phyloP scores from a whole-genome alignment of 176 grass and related monocot genomes.

The Cenchrus fungigraminus region DNA sequence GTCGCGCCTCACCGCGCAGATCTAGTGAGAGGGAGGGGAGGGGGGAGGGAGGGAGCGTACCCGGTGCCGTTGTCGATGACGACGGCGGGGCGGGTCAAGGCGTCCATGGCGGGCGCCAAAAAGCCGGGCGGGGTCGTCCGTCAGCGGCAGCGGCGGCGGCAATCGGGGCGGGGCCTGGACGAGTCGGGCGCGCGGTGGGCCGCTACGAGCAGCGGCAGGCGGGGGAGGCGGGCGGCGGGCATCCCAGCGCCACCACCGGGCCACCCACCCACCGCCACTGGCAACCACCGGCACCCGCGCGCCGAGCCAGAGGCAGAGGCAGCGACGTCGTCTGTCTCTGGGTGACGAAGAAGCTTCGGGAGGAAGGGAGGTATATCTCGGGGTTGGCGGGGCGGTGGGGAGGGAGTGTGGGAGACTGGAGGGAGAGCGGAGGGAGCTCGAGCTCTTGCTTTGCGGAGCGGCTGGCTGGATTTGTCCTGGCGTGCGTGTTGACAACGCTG shows the following conservation, averaged over 20 bases:
- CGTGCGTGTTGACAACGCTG: conserved; percentile 15
- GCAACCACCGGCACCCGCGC: conserved; percentile 10
- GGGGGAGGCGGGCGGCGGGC: conserved; percentile 34
- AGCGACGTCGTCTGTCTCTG: neutral
- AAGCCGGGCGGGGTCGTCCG: neutral
- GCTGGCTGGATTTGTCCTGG: conserved; percentile 33
- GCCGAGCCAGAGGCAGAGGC: neutral
- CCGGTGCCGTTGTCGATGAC: conserved; percentile 98
- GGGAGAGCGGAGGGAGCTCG: neutral
- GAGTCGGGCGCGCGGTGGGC: neutral
- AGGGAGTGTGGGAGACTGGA: neutral
- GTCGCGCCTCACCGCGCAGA: conserved; percentile 7
- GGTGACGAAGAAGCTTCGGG: conserved; percentile 41
- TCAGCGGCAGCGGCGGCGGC: conserved; percentile 4
- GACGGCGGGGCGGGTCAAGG: conserved; percentile 78
- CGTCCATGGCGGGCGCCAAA: conserved; percentile 57
- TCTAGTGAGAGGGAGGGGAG: conserved; percentile 16
- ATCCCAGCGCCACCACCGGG: conserved; percentile 25
- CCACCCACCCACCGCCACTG: conserved; percentile 37
- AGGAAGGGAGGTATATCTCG: conserved; percentile 24
- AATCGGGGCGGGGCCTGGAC: neutral
- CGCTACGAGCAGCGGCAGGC: neutral
- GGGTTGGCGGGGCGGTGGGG: conserved; percentile 10
- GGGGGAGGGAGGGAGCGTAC: conserved; percentile 36
- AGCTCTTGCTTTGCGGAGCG: conserved; percentile 24